Conservation (phyloP, 2,329 filamentous ascomycete species). For the Botryotinia calthae region DNA sequence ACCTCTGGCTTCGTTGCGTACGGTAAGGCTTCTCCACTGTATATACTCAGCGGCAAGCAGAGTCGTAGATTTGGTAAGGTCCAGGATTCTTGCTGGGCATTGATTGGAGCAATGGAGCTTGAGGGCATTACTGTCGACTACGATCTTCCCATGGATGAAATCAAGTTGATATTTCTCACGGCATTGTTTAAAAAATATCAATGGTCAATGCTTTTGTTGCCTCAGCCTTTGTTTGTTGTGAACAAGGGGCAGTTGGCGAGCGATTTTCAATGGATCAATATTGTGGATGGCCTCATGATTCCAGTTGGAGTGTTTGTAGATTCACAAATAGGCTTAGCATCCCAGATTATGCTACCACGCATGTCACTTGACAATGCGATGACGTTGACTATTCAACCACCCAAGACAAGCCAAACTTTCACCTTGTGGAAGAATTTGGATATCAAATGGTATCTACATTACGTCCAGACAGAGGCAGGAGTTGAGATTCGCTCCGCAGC, state of each 20-base stretch:
- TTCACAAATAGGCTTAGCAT: background rate
- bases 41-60: background rate
- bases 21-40: background rate
- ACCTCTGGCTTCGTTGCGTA: background rate
- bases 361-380: background rate
- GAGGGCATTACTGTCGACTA: background rate
- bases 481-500: background rate
- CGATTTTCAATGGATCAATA: background rate
- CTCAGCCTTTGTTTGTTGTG: background rate
- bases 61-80: background rate
- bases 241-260: background rate
- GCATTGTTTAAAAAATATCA: background rate
- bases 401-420: background rate
- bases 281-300: background rate
- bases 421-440: background rate
- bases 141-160: background rate
- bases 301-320: constrained; percentile 1
- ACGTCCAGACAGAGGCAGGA: background rate
- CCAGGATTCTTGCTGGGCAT: background rate
- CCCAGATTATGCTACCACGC: background rate
- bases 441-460: constrained; percentile 9
- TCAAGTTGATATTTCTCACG: background rate
- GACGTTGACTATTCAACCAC: background rate
- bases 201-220: background rate
- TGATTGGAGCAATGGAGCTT: background rate